Conservation (phyloP, 1,139 yeast genomes). For the Pneumocystis canis region DNA sequence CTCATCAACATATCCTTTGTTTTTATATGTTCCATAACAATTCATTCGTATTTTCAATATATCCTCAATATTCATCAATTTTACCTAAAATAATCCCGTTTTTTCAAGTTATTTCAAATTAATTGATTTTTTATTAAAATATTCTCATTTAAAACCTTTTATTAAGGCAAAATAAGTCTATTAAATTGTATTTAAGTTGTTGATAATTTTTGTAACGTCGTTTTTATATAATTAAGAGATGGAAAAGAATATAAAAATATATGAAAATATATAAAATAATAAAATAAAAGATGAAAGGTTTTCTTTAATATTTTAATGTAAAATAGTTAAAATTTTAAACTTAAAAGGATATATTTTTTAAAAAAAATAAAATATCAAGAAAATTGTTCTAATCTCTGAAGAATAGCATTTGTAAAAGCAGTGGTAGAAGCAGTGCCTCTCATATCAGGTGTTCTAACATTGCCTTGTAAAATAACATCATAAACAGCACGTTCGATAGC, state of each 20-base stretch:
- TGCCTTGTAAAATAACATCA: conserved; percentile 77
- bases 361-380: background rate
- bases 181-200: background rate
- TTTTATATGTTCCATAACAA: background rate
- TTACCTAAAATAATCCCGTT: background rate
- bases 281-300: background rate
- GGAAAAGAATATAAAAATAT: background rate
- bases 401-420: conserved; percentile 75
- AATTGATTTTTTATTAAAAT: background rate
- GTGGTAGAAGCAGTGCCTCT: conserved; percentile 77
- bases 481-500: conserved; percentile 78
- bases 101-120: background rate
- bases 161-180: background rate
- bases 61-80: background rate
- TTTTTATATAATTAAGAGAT: background rate
- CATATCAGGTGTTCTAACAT: conserved; percentile 66
- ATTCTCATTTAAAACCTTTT: background rate
- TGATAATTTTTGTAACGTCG: background rate
- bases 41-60: background rate
- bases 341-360: background rate
- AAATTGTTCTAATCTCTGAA: conserved; percentile 22
- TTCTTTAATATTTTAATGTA: background rate
- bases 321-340: background rate
- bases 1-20: background rate
- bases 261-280: background rate